Conservation (phyloP, 2,329 filamentous ascomycete species). For the Exophiala spinifera region DNA sequence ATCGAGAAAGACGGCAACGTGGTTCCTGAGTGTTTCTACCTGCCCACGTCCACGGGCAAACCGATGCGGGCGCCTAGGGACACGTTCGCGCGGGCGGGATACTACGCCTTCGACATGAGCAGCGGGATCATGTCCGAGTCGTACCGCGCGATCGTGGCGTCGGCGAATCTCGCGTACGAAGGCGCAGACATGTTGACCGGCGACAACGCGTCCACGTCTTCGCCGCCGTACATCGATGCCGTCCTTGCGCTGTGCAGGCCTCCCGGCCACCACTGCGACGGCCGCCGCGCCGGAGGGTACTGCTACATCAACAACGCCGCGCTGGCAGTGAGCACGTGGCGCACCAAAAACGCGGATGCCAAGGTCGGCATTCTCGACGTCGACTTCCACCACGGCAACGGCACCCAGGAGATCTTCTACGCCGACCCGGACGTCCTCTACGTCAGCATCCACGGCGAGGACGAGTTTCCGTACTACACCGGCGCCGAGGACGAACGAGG, state of each 20-base stretch:
- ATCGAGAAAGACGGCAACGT: conserved; percentile 23
- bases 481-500: conserved; percentile 23
- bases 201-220: too few species aligned
- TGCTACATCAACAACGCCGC: conserved; percentile 31
- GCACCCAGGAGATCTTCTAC: conserved; percentile 33
- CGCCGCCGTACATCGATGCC: conserved; percentile 16
- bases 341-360: conserved; percentile 9
- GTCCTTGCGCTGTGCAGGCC: conserved; percentile 28
- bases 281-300: conserved; percentile 27
- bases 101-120: conserved; percentile 31
- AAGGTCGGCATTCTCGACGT: conserved; percentile 27
- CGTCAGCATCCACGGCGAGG: conserved; percentile 35
- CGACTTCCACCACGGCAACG: conserved; percentile 31
- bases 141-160: conserved; percentile 25
- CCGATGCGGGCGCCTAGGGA: conserved; percentile 24
- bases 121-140: conserved; percentile 27
- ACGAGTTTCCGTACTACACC: conserved; percentile 36
- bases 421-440: conserved; percentile 32
- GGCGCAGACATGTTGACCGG: conserved; percentile 22
- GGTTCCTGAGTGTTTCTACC: conserved; percentile 28
- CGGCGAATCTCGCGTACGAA: conserved; percentile 28
- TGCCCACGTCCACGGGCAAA: conserved; percentile 19
- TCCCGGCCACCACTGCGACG: conserved; percentile 30
- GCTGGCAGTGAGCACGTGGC: conserved; percentile 22
- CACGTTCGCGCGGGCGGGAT: conserved; percentile 26